Evolutionary conservation across 1,284 basidiomycete species (phyloP), one percentile per base, ranked within the genome.

Genomic region (Inonotus obliquus): DNA sequence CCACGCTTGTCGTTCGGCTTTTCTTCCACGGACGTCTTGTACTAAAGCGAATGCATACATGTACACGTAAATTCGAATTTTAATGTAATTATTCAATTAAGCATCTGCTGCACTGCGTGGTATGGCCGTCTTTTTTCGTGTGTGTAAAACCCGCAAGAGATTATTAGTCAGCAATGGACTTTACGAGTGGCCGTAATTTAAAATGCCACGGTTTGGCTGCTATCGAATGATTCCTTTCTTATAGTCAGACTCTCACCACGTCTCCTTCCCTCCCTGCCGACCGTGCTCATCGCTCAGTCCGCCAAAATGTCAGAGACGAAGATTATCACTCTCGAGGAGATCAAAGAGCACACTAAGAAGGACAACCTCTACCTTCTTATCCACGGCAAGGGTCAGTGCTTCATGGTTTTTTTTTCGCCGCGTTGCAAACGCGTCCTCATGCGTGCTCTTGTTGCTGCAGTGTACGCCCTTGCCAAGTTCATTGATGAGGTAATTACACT

Each of bases 391-490:
- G 92, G 91, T 92, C 63, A 61, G 82, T 74, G 27, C 76, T 72
- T 60, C 69, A 58, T 61, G 61, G 51, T 66, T 65, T 55, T 66
- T 65, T 55, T 66, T 76, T 77, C 73, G 7, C 71, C 72, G 69
- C 73, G 57, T 74, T 70, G 56, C 68, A 69, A 54, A 65, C 63
- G 23, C 52, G 17, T 60, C 38, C 41, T 37, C 38, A 32, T 13
- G n/a, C 48, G 14, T 25, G 19, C 57, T 62, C 62, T 57, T 45
- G 25, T 27, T 51, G 62, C n/a, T 63, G 9, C 74, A 96, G 96
- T 99, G 63, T 99, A 99, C 82, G 85, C 97, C 76, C 89, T 91
- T 68, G 88, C 94, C 59, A 89, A 91, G 73, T 99, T 99, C 85
- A 80, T 96, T 70, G 95, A 98, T 77, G 96, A 99, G 89, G 93